These are phyloP conservation scores for Botrytis squamosa DNA, from an alignment of 2,329 filamentous ascomycete species.

Conservation along the genomic window DNA sequence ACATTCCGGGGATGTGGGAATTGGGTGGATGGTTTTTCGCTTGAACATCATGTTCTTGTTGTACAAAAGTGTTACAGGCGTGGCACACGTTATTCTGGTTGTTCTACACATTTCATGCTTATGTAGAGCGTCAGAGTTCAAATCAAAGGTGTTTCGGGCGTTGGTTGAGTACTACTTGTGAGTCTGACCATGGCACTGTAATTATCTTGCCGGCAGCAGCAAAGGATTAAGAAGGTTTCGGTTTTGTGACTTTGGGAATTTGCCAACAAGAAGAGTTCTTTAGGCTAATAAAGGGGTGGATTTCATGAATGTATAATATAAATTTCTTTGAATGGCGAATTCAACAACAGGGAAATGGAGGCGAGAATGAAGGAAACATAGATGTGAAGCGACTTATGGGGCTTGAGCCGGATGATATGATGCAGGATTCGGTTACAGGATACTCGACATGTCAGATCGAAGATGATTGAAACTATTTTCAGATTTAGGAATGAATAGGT, in stretches of 20 bases:
- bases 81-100: not conserved
- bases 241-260: not conserved
- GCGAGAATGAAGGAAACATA: not conserved
- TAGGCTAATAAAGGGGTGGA: not conserved
- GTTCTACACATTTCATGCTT: not conserved
- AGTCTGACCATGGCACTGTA: not conserved
- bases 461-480: not conserved
- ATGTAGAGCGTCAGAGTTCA: not conserved
- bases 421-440: not conserved
- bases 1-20: constrained; percentile 74
- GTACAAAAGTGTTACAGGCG: not conserved
- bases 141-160: not conserved
- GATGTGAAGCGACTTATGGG: not conserved
- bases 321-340: not conserved
- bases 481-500: not conserved
- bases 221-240: not conserved
- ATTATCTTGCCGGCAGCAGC: not conserved
- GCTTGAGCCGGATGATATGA: not conserved
- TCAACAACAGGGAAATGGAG: not conserved
- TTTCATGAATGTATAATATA: not conserved
- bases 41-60: constrained; percentile 15
- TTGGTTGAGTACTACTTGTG: not conserved
- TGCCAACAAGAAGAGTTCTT: too few species aligned
- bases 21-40: constrained; percentile 73
- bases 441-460: not conserved